A percentile compares a stretch with the other conserved stretches of the same genome.
phyloP scores from a whole-genome alignment of 257 asterid genomes.

The Sherardia arvensis region DNA sequence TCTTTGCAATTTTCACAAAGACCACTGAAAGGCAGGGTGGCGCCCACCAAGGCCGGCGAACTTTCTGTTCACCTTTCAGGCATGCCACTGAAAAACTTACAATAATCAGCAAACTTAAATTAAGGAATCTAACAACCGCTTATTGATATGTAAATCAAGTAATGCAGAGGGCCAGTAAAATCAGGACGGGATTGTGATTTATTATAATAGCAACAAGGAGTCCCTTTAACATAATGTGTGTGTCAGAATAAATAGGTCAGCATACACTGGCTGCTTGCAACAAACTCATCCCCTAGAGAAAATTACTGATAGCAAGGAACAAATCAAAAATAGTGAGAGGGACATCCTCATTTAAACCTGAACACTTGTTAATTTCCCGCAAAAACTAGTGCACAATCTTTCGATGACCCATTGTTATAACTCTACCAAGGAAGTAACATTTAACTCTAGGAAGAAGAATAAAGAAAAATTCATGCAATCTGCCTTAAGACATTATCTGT shows the following conservation, averaged over 20 bases:
- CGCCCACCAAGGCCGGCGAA: constrained; percentile 97
- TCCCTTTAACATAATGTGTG: not conserved
- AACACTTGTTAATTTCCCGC: not conserved
- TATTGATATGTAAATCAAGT: not conserved
- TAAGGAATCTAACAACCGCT: not conserved
- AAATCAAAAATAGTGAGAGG: not conserved
- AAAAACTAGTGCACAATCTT: not conserved
- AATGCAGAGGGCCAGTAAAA: not conserved
- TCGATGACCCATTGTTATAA: not conserved
- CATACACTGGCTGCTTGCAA: not conserved
- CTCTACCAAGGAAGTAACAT: not conserved
- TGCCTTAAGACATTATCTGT: not conserved
- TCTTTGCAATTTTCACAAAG: constrained; percentile 62
- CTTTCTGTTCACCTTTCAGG: constrained; percentile 96
- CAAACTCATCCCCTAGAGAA: not conserved
- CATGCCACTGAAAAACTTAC: constrained; percentile 59
- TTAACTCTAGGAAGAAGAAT: not conserved
- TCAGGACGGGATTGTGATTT: not conserved
- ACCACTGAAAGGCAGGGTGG: constrained; percentile 67
- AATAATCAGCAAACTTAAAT: not conserved
- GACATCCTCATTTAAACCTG: not conserved
- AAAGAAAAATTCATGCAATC: not conserved
- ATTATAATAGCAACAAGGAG: not conserved
- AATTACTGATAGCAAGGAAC: not conserved
- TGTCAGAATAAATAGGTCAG: not conserved